Conservation (phyloP, 2,329 filamentous ascomycete genomes). For the Colletotrichum sp. region DNA sequence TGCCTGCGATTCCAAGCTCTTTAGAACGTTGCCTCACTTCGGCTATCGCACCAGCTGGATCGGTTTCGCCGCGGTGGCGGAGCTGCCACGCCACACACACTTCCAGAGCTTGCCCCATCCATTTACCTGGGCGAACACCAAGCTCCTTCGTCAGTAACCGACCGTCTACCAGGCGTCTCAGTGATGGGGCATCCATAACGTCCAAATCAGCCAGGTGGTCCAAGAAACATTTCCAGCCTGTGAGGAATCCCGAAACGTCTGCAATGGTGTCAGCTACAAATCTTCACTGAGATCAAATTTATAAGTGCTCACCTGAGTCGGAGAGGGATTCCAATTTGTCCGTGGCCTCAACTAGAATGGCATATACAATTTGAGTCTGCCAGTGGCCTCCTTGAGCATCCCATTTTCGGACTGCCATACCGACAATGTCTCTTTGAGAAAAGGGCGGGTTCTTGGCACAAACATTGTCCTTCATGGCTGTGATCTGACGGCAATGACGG, state of each 20-base stretch:
- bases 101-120: constrained; percentile 82
- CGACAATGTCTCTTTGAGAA: constrained; percentile 66
- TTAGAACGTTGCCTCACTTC: constrained; percentile 57
- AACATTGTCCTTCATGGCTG: constrained; percentile 61
- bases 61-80: constrained; percentile 71
- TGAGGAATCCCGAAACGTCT: constrained; percentile 52
- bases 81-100: constrained; percentile 89
- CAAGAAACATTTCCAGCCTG: constrained; percentile 60
- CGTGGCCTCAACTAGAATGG: constrained; percentile 68
- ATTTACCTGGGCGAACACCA: constrained; percentile 75
- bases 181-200: constrained; percentile 60
- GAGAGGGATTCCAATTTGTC: constrained; percentile 34
- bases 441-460: constrained; percentile 49
- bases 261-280: constrained; percentile 15
- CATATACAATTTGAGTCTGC: constrained; percentile 73
- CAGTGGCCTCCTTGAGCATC: constrained; percentile 68
- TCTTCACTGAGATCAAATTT: background rate
- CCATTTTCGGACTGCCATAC: constrained; percentile 78
- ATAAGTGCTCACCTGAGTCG: background rate
- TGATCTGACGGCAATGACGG: constrained; percentile 68
- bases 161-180: constrained; percentile 76
- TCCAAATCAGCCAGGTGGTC: constrained; percentile 60
- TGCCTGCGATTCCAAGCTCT: constrained; percentile 54
- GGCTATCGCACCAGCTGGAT: constrained; percentile 63
- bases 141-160: constrained; percentile 73